Conservation (phyloP, 805 yeast species). For the Teunomyces tritomae region DNA sequence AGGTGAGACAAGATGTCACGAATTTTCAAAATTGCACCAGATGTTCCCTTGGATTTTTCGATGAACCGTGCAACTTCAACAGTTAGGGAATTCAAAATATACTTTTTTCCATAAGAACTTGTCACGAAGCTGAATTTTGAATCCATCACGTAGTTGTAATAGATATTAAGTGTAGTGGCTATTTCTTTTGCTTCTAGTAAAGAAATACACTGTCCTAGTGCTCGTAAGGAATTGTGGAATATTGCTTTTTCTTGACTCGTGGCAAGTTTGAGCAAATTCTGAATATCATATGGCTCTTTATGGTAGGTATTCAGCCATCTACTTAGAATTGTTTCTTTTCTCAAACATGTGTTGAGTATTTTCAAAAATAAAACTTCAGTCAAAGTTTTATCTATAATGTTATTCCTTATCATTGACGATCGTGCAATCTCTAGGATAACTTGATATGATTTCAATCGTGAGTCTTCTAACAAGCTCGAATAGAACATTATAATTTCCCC, state of each 20-base stretch:
- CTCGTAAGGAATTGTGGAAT: constrained; percentile 25
- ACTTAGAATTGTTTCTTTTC: constrained; percentile 5
- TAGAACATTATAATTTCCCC: constrained; percentile 2
- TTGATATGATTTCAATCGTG: constrained; percentile 4
- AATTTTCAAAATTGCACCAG: constrained; percentile 16
- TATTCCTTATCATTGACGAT: constrained; percentile 10
- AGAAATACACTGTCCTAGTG: constrained; percentile 30
- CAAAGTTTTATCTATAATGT: constrained; percentile 8
- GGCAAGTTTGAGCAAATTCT: constrained; percentile 12
- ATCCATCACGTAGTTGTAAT: constrained; percentile 9
- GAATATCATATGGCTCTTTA: constrained; percentile 11
- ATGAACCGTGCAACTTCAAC: constrained; percentile 19
- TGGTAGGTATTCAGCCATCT: neutral
- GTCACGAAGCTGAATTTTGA: constrained; percentile 9
- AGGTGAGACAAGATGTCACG: constrained; percentile 17
- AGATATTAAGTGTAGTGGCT: constrained; percentile 14
- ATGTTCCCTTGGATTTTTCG: constrained; percentile 7
- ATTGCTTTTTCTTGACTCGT: constrained; percentile 17
- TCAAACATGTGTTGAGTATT: constrained; percentile 13
- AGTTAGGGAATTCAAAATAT: constrained; percentile 18
- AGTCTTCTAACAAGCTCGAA: neutral
- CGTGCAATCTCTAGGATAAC: constrained; percentile 9
- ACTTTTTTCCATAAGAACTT: constrained; percentile 14
- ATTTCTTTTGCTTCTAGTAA: constrained; percentile 15
- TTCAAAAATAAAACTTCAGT: constrained; percentile 11